Evolutionary conservation across 1,284 basidiomycete genomes (phyloP), one percentile per base, ranked within the genome.

Genomic region (Ceratorhiza oryzae-sativae): DNA sequence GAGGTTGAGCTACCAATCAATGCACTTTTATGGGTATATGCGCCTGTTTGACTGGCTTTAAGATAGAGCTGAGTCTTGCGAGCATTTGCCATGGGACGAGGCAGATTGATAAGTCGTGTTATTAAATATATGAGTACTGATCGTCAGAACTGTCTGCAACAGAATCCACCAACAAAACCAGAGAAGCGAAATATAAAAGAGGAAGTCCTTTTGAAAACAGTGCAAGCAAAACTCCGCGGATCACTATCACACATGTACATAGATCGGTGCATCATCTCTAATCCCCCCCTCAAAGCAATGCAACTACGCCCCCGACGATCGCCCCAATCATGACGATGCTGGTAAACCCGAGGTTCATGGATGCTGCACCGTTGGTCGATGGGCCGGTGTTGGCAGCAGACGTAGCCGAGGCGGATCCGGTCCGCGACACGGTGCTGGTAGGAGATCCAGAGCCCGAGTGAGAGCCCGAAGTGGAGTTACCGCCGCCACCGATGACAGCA

Each of bases 391-490:
- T n/a, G 41, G 61, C 59, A 48, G 46, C 58, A 4, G 73, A 48
- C 6, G 39, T 32, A 18, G 72, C 70, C 18, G 61, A 48, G 36
- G 32, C 34, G 12, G 45, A 46, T 5, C 18, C 53, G n/a, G 70
- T 71, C 15, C 36, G 42, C n/a, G 61, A 45, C 10, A 49, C 46
- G 32, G 60, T 32, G 23, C 68, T 32, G 39, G 71, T 46, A 3
- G 36, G 45, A 32, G 71, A 71, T 30, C 25, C 25, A 48, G 72
- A 71, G 77, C 89, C 80, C 76, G 89, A 90, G 8, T 86, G 5
- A 39, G 49, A 2, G 49, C 49, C 49, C 2, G 42, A 32, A n/a
- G 60, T 42, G 45, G 42, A 49, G 42, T 30, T 25, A 51, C 41
- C 41, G 25, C 30, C 30, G 39, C 45, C 41, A 20, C 42, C 60